phyloP scores from a whole-genome alignment of 139 green algal species.

The Chlorella sorokiniana region DNA sequence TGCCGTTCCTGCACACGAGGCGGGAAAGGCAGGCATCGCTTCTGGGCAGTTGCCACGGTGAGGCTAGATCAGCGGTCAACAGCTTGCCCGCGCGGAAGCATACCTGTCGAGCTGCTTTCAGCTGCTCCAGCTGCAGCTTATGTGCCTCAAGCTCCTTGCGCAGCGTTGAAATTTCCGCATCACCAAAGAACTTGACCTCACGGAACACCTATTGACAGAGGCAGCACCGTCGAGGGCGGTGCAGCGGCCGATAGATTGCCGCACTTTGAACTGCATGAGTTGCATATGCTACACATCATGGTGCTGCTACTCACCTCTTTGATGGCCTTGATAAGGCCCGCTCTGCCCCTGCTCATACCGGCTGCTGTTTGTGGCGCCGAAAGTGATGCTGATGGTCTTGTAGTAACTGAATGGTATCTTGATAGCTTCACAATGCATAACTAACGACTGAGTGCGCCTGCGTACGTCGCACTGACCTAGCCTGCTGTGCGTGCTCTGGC shows the following conservation, averaged over 20 bases:
- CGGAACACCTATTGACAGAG: constrained; percentile 31
- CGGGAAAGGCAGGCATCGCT: too few relatives aligned
- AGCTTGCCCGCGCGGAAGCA: too few relatives aligned
- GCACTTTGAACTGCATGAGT: too few relatives aligned
- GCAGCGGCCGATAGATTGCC: neutral
- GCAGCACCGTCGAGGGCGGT: too few relatives aligned
- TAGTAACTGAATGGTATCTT: neutral
- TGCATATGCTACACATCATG: neutral
- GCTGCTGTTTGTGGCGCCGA: neutral
- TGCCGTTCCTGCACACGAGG: neutral
- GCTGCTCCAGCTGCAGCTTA: constrained; percentile 33
- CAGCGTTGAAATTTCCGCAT: neutral
- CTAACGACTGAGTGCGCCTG: too few relatives aligned
- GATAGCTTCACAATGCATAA: too few relatives aligned
- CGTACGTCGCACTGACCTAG: too few relatives aligned
- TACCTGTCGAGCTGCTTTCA: neutral
- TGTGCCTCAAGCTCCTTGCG: constrained; percentile 24
- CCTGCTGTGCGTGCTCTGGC: too few relatives aligned
- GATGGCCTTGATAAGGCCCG: constrained; percentile 16
- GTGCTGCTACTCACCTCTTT: neutral
- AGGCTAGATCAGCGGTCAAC: too few relatives aligned
- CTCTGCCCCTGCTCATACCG: neutral
- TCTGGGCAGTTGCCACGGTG: too few relatives aligned
- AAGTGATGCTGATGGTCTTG: neutral
- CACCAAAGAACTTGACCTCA: constrained; percentile 16